These are phyloP conservation scores for Alternaria rosae DNA, from an alignment of 2,329 filamentous ascomycete species.

Conservation along the genomic window DNA sequence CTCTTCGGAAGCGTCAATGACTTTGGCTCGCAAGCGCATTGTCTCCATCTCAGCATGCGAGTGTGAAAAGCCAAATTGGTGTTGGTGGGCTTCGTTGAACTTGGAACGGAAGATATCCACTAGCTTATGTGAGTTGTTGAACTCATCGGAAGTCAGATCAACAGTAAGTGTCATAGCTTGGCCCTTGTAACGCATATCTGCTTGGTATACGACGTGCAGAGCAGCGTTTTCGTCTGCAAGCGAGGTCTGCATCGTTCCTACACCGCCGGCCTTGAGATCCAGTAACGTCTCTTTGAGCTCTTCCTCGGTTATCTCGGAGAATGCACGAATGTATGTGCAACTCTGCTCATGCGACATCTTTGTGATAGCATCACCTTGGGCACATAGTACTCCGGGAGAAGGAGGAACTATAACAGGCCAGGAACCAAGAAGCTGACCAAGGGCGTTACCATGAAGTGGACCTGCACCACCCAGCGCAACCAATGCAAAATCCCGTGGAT, in stretches of 20 bases:
- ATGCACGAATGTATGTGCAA: constrained; percentile 54
- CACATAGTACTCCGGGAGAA: constrained; percentile 59
- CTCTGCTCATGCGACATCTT: constrained; percentile 59
- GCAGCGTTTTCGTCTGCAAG: constrained; percentile 41
- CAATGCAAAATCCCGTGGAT: constrained; percentile 60
- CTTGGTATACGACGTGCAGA: constrained; percentile 51
- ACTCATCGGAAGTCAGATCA: constrained; percentile 47
- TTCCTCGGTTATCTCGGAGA: constrained; percentile 46
- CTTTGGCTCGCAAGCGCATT: constrained; percentile 57
- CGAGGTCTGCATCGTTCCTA: constrained; percentile 50
- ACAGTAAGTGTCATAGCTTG: constrained; percentile 51
- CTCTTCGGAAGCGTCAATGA: constrained; percentile 53
- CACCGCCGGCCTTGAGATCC: constrained; percentile 49
- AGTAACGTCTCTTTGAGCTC: constrained; percentile 47
- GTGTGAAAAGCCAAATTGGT: constrained; percentile 57
- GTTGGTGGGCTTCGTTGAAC: constrained; percentile 54
- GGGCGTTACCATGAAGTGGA: constrained; percentile 60
- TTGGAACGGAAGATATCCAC: constrained; percentile 46
- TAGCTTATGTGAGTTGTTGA: constrained; percentile 41
- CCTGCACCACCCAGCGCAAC: constrained; percentile 62
- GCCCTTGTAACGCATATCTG: constrained; percentile 59
- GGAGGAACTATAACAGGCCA: constrained; percentile 63
- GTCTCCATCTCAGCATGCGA: constrained; percentile 56
- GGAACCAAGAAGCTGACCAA: constrained; percentile 59
- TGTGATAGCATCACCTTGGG: constrained; percentile 60